Base-by-base conservation (phyloP, 2,329 filamentous ascomycete genomes). In the Bipolaris oryzae region DNA sequence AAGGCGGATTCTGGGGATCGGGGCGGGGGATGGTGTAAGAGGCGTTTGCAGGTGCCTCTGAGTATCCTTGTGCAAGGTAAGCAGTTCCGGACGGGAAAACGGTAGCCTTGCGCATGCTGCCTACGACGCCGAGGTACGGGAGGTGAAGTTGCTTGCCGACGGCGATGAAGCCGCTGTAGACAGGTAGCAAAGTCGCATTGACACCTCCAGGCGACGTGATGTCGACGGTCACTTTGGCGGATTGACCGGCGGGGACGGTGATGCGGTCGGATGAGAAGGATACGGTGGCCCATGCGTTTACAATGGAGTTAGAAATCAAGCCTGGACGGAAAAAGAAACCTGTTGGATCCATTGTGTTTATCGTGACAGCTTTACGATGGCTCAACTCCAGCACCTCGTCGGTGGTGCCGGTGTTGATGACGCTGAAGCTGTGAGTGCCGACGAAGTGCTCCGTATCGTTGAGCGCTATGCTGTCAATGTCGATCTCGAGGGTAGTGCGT, bases 371-470 rank as follows among this genome's bases (percentile, higher is more conserved):
- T 37, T 56, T 61, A 9, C 55, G 50, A 42, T 64, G 53, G 20
- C 35, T 51, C 28, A 67, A 44, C 13, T 46, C 28, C 3, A 51
- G 33, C 0, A 21, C 35, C 28, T 46, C 25, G 15, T 51, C 41
- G 6, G 28, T n/a, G 3, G 35, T 47, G 42, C 48, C 53, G 15
- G 53, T 56, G 21, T 67, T 69, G 4, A 52, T 31, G 16, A 69
- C 47, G 28, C 42, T 62, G 57, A 73, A 72, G 41, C 58, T 68
- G 39, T 61, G 61, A 11, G 53, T 57, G 15, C 55, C 42, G 23
- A 63, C 66, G 16, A 74, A 72, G 46, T 66, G 58, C 9, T 64
- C 63, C 7, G 66, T 69, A 31, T 69, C 68, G 51, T 66, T 67
- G 37, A 65, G 58, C 9, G 53, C 44, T 20, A 69, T 43, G 15